These are phyloP conservation scores for Posidonia oceanica DNA, from an alignment of 116 monocot species.

Conservation along the genomic window DNA sequence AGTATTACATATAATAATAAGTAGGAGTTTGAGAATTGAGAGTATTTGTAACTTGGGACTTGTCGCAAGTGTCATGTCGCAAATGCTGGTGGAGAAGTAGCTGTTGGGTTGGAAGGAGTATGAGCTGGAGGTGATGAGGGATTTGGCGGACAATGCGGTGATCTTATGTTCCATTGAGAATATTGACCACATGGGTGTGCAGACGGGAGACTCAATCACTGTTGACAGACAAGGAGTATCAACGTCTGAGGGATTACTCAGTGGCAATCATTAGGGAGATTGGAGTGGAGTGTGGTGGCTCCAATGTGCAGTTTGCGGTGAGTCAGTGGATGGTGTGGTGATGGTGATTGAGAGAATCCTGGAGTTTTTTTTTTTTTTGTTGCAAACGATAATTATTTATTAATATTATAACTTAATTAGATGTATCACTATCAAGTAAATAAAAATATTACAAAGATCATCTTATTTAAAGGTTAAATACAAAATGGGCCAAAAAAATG, in stretches of 20 bases:
- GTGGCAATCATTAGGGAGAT: slow-evolving; percentile 88
- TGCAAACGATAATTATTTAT: too few relatives aligned
- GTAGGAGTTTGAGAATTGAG: slow-evolving; percentile 83
- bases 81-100: slow-evolving; percentile 91
- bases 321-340: slow-evolving; percentile 86
- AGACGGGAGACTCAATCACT: slow-evolving; percentile 94
- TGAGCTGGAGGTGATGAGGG: slow-evolving; percentile 96
- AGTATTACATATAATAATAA: slow-evolving; percentile 91
- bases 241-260: slow-evolving; percentile 77
- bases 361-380: too few relatives aligned
- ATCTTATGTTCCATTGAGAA: slow-evolving; percentile 98
- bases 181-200: slow-evolving; percentile 91
- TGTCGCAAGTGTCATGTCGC: slow-evolving; percentile 47
- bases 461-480: too few relatives aligned
- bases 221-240: slow-evolving; percentile 96
- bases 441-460: too few relatives aligned
- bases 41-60: slow-evolving; percentile 71
- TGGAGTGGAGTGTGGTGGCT: slow-evolving; percentile 96
- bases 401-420: too few relatives aligned
- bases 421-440: too few relatives aligned
- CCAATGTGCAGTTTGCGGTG: slow-evolving; percentile 97
- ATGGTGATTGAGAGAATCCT: slow-evolving; percentile 99
- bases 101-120: slow-evolving; percentile 99
- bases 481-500: too few relatives aligned
- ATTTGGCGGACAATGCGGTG: slow-evolving; percentile 89